A percentile compares a stretch with the other conserved stretches of the same genome.
Conservation (phyloP, 2,329 filamentous ascomycete genomes). For the Alternaria brassicicola region DNA sequence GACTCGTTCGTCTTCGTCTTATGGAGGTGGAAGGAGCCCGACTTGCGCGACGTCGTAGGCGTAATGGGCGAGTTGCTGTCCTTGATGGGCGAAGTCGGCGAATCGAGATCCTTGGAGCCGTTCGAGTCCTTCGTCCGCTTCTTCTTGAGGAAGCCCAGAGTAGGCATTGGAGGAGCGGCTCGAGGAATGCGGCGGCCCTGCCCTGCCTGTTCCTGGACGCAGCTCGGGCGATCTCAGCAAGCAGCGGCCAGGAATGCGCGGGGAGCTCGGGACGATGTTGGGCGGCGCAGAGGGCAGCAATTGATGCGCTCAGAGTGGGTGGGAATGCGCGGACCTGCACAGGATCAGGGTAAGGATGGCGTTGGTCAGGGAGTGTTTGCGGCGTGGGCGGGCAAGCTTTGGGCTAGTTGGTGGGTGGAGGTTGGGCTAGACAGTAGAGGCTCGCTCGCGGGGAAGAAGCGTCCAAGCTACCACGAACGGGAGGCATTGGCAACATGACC, state of each 20-base stretch:
- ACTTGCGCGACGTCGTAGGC: slow-evolving; percentile 42
- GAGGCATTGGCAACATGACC: slow-evolving; percentile 2
- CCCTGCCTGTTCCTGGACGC: slow-evolving; percentile 22
- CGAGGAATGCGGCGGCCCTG: slow-evolving; percentile 25
- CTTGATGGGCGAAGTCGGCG: slow-evolving; percentile 70
- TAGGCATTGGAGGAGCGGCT: slow-evolving; percentile 72
- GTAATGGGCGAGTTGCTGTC: slow-evolving; percentile 54
- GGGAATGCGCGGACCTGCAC: slow-evolving; percentile 6
- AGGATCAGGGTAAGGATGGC: not conserved
- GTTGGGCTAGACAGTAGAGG: slow-evolving; percentile 12
- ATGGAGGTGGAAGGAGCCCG: slow-evolving; percentile 38
- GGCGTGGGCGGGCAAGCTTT: slow-evolving; percentile 9
- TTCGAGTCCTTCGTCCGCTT: slow-evolving; percentile 92
- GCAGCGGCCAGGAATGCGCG: slow-evolving; percentile 9
- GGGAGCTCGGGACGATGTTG: not conserved
- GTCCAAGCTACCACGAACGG: not conserved
- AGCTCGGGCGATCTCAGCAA: slow-evolving; percentile 12
- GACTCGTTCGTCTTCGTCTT: slow-evolving; percentile 42
- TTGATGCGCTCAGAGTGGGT: slow-evolving; percentile 7
- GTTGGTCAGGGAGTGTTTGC: slow-evolving; percentile 2
- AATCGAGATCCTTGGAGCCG: slow-evolving; percentile 65
- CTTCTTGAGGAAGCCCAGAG: slow-evolving; percentile 95
- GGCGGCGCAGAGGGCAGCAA: slow-evolving; percentile 9
- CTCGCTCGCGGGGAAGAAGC: slow-evolving; percentile 17
- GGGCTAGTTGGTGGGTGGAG: slow-evolving; percentile 11